Evolutionary conservation across 1,284 basidiomycete species (phyloP).

Genomic region (Thelephora terrestris): DNA sequence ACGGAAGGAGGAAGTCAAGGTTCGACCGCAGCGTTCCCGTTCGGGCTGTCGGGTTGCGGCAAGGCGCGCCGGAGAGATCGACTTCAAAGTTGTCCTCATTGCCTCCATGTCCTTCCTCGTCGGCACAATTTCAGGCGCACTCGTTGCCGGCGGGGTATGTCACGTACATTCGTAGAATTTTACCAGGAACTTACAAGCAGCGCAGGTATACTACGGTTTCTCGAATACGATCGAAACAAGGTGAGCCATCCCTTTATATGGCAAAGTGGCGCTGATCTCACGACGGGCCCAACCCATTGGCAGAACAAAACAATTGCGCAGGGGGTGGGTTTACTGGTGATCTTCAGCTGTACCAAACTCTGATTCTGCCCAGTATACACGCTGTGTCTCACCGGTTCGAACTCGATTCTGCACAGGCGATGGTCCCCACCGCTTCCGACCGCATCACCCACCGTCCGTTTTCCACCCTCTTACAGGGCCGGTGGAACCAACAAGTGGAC

Average conservation of each 20-base stretch:
- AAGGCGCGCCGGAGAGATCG: background rate
- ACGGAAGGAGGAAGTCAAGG: background rate
- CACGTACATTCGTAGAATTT: background rate
- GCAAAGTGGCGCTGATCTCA: background rate
- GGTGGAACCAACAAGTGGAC: conserved; percentile 22
- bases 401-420: conserved; percentile 14
- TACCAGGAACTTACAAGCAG: background rate
- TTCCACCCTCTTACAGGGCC: conserved; percentile 15
- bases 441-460: conserved; percentile 20
- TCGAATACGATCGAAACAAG: conserved; percentile 20
- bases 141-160: conserved; percentile 11
- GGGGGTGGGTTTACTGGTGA: conserved; percentile 13
- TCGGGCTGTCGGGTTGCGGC: background rate
- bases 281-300: background rate
- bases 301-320: conserved; percentile 19
- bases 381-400: conserved; percentile 17
- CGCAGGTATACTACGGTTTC: conserved; percentile 24
- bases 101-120: conserved; percentile 20
- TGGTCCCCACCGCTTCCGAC: conserved; percentile 16
- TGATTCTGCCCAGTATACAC: conserved; percentile 14
- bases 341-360: background rate
- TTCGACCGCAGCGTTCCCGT: background rate
- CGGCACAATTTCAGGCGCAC: conserved; percentile 17
- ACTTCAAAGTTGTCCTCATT: background rate
- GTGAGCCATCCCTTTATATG: conserved; percentile 8